Percentiles rank a stretch among this genome's conserved stretches.
Evolutionary conservation across 805 yeast genomes (phyloP).

Genomic region (Candida suzukii): DNA sequence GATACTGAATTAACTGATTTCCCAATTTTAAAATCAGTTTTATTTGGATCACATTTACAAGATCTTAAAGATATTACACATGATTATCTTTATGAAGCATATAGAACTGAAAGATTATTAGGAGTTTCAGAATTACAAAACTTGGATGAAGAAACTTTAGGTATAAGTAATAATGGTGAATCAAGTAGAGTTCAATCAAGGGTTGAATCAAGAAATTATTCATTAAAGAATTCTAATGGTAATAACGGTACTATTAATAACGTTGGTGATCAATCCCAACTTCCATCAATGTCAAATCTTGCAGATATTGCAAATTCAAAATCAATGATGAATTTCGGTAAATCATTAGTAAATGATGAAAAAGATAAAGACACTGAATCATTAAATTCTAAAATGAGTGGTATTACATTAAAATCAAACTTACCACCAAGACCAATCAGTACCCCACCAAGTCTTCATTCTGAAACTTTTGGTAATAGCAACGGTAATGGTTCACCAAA

Average conservation of each 20-base stretch:
- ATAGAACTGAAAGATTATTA: constrained; percentile 57
- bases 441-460: no score
- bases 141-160: constrained; percentile 13
- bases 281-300: constrained; percentile 58
- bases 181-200: neutral
- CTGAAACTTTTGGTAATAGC: no score
- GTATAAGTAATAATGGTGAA: neutral
- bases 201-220: no score
- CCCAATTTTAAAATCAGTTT: constrained; percentile 44
- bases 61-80: constrained; percentile 61
- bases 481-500: neutral
- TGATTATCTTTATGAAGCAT: constrained; percentile 55
- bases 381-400: constrained; percentile 9
- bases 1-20: constrained; percentile 48
- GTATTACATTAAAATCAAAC: constrained; percentile 5
- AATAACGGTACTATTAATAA: neutral
- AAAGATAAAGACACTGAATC: constrained; percentile 9
- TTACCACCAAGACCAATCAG: neutral
- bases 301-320: constrained; percentile 40
- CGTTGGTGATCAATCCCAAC: constrained; percentile 15
- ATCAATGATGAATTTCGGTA: constrained; percentile 19
- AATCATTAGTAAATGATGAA: constrained; percentile 5
- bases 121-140: constrained; percentile 40
- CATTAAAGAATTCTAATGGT: neutral
- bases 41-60: constrained; percentile 55